phyloP scores from a whole-genome alignment of 768 basidiomycete species.

The Boletus pseudopeckii region DNA sequence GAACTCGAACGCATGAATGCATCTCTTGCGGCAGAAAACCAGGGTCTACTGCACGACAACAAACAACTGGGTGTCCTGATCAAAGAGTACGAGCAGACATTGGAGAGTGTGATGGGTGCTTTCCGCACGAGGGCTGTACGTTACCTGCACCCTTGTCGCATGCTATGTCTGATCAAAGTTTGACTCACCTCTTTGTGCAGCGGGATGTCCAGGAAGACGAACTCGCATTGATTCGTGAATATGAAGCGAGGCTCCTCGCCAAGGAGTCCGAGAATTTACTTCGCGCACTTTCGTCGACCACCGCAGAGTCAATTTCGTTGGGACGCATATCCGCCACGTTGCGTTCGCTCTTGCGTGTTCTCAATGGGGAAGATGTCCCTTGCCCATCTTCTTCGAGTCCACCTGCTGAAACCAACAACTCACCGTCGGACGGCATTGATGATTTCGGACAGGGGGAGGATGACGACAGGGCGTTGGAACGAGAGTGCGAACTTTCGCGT shows the following conservation, averaged over 20 bases:
- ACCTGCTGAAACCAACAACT: slow-evolving; percentile 2
- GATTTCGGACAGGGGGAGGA: slow-evolving; percentile 43
- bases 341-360: slow-evolving; percentile 63
- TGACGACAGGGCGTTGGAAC: slow-evolving; percentile 74
- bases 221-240: slow-evolving; percentile 83
- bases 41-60: slow-evolving; percentile 85
- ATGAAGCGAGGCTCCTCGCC: slow-evolving; percentile 79
- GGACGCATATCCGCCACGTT: slow-evolving; percentile 66
- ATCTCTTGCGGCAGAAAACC: slow-evolving; percentile 78
- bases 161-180: background rate
- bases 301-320: slow-evolving; percentile 64
- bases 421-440: slow-evolving; percentile 8
- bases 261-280: slow-evolving; percentile 66
- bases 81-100: slow-evolving; percentile 95
- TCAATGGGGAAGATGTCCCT: slow-evolving; percentile 59
- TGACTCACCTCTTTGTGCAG: slow-evolving; percentile 38
- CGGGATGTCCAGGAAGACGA: slow-evolving; percentile 92
- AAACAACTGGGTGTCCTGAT: slow-evolving; percentile 88
- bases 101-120: slow-evolving; percentile 89
- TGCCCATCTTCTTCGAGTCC: background rate
- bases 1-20: slow-evolving; percentile 89
- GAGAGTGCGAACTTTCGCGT: slow-evolving; percentile 86
- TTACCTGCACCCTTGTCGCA: slow-evolving; percentile 17
- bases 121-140: slow-evolving; percentile 90
- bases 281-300: slow-evolving; percentile 56